phyloP scores from a whole-genome alignment of 1,284 basidiomycete genomes.

The Cutaneotrichosporon mucoides region DNA sequence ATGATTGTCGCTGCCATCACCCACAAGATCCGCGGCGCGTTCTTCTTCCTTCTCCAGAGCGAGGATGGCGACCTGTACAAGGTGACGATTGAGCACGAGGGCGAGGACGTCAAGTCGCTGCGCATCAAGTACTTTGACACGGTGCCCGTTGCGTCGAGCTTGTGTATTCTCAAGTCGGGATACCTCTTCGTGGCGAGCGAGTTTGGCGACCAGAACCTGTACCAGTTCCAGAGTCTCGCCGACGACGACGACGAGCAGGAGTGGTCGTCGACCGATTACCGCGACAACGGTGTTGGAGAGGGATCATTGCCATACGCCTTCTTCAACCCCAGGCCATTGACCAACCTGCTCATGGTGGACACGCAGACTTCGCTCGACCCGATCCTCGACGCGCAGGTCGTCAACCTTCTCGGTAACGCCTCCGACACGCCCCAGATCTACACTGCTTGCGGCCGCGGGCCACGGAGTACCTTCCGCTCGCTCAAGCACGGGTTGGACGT shows the following conservation, averaged over 20 bases:
- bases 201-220: conserved; percentile 92
- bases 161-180: conserved; percentile 94
- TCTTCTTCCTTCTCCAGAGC: conserved; percentile 93
- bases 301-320: conserved; percentile 74
- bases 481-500: conserved; percentile 89
- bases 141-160: conserved; percentile 78
- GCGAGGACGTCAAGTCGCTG: conserved; percentile 79
- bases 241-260: conserved; percentile 91
- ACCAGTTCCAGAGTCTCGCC: conserved; percentile 93
- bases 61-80: conserved; percentile 96
- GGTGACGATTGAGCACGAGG: conserved; percentile 92
- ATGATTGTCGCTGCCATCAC: conserved; percentile 90
- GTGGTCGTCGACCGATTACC: conserved; percentile 79
- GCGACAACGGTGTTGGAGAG: conserved; percentile 71
- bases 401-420: conserved; percentile 79
- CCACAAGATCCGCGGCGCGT: conserved; percentile 99
- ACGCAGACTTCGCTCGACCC: conserved; percentile 83
- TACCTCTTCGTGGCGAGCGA: conserved; percentile 94
- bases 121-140: conserved; percentile 99
- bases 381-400: conserved; percentile 81
- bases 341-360: conserved; percentile 83
- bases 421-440: conserved; percentile 93
- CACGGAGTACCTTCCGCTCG: conserved; percentile 77
- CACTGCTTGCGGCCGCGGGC: conserved; percentile 79
- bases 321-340: conserved; percentile 76